Conservation (phyloP, 2,329 filamentous ascomycete species). For the Aspergillus glaucus region DNA sequence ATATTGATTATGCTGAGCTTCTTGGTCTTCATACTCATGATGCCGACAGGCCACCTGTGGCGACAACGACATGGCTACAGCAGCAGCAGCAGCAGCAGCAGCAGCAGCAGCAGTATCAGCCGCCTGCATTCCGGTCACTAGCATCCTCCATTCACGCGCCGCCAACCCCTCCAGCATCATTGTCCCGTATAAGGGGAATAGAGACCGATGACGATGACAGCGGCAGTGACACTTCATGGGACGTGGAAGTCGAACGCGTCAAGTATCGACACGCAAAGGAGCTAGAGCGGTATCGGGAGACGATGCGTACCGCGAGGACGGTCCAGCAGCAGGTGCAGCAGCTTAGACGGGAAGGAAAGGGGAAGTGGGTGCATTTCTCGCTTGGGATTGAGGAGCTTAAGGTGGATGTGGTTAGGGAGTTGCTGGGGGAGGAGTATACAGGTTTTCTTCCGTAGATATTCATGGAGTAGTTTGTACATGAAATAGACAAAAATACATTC, state of each 20-base stretch:
- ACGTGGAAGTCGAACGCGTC: conserved; percentile 27
- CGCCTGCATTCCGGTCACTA: conserved; percentile 8
- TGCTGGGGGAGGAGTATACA: conserved; percentile 13
- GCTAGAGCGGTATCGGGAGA: conserved; percentile 23
- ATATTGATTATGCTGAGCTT: conserved; percentile 11
- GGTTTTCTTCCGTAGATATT: conserved; percentile 2
- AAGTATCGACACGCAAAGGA: conserved; percentile 27
- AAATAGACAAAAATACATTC: too few species aligned
- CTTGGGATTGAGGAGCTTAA: conserved; percentile 21
- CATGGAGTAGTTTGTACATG: too few species aligned
- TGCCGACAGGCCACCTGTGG: neutral
- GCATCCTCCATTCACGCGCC: conserved; percentile 20
- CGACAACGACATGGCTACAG: neutral
- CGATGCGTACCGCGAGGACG: conserved; percentile 20
- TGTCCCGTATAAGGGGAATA: neutral
- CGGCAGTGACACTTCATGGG: conserved; percentile 16
- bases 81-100: neutral
- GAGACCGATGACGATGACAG: conserved; percentile 11
- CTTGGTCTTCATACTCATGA: neutral
- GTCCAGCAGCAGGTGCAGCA: conserved; percentile 27
- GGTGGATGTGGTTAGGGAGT: conserved; percentile 9
- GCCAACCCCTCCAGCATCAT: neutral
- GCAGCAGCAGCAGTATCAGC: neutral
- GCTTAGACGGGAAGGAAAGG: conserved; percentile 25
- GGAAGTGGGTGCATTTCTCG: conserved; percentile 36